Evolutionary conservation across 257 asterid species (phyloP), one percentile per base, ranked within the genome.

Genomic region (Salvia miltiorrhiza): DNA sequence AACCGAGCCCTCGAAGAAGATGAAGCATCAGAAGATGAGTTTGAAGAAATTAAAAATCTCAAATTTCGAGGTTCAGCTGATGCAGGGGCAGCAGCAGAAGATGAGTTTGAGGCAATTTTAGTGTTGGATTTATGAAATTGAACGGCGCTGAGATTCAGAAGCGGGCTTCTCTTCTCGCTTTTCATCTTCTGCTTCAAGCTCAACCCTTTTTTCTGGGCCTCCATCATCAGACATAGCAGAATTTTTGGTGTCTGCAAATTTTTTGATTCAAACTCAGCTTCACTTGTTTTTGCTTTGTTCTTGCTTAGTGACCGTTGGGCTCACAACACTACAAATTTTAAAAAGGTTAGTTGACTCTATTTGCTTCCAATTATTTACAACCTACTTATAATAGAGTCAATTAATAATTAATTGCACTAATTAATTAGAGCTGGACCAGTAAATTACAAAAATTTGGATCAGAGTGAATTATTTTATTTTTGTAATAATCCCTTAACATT

Each of bases 101-200:
- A 47, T 35, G 60, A 63, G 54, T 59, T 60, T 53, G 69, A 65
- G 66, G 37, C 37, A 17, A 16, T 71, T 13, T 30, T 59, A 65
- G 49, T 53, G 16, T 24, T 71, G 67, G 44, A 58, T 57, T 75
- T 82, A 33, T 13, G 73, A 55, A 69, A 28, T 39, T 53, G 75
- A 56, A 66, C 48, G 17, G 68, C 47, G 67, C 74, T 80, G 71
- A 81, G 77, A 78, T 80, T 74, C 55, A 74, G 84, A 30, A 83
- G 63, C 4, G 86, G 85, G 47, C 74, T 74, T 69, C 85, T 69
- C 73, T 60, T 70, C 23, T 66, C 67, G 35, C 65, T 59, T 48
- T 65, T 71, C n/a, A n/a, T n/a, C 64, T 16, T 41, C 37, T 55
- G 61, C 61, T 63, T 43, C 56, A 17, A 33, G 19, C 44, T 57